These are phyloP conservation scores for Aegilops sharonensis DNA, from an alignment of 176 grass and related monocot species.

Conservation along the genomic window DNA sequence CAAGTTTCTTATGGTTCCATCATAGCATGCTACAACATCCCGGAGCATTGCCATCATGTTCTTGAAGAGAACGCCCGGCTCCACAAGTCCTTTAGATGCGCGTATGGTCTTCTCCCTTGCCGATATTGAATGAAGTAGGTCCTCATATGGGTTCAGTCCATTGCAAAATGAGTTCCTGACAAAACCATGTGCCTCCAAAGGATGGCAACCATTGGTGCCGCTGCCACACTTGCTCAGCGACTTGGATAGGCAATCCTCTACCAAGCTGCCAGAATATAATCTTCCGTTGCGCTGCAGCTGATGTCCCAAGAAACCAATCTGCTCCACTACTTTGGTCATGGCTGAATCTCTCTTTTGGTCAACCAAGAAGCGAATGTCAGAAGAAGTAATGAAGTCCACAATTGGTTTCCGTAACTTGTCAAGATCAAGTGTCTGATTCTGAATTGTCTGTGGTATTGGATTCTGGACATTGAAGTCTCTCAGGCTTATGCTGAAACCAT, in stretches of 20 bases:
- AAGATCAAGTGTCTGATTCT: slow-evolving; percentile 18
- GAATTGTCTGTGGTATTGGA: slow-evolving; percentile 14
- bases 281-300: slow-evolving; percentile 44
- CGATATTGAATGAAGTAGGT: slow-evolving; percentile 53
- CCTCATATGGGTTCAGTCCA: slow-evolving; percentile 58
- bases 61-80: slow-evolving; percentile 60
- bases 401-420: slow-evolving; percentile 33
- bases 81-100: slow-evolving; percentile 50
- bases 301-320: slow-evolving; percentile 63
- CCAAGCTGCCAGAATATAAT: slow-evolving; percentile 48
- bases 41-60: slow-evolving; percentile 71
- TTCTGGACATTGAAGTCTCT: slow-evolving; percentile 43
- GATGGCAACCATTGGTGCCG: slow-evolving; percentile 5
- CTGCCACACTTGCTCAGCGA: slow-evolving; percentile 23
- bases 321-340: slow-evolving; percentile 58
- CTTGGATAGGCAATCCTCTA: slow-evolving; percentile 44
- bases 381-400: slow-evolving; percentile 34
- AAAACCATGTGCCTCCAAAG: slow-evolving; percentile 31
- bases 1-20: slow-evolving; percentile 51
- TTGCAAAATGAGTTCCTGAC: slow-evolving; percentile 55
- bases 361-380: slow-evolving; percentile 39
- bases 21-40: slow-evolving; percentile 63
- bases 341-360: slow-evolving; percentile 48
- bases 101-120: slow-evolving; percentile 50
- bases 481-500: slow-evolving; percentile 63